phyloP scores from a whole-genome alignment of 257 asterid species.

The Solanum etuberosum region DNA sequence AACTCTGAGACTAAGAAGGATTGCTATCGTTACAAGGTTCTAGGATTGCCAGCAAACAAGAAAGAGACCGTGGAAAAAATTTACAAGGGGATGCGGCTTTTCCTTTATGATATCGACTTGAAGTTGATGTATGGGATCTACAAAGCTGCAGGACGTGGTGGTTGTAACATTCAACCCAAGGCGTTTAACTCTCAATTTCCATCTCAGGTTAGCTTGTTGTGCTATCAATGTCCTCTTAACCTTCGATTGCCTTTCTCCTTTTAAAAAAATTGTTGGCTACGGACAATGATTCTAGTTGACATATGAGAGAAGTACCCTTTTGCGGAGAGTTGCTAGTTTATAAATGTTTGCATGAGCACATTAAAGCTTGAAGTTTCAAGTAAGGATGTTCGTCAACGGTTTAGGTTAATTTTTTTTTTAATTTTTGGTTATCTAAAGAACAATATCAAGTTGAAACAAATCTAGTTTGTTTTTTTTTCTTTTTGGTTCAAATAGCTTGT shows the following conservation, averaged over 20 bases:
- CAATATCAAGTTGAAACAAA: background rate
- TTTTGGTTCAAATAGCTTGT: background rate
- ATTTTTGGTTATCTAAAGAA: background rate
- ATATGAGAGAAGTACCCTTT: background rate
- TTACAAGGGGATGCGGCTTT: conserved; percentile 82
- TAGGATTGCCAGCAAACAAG: conserved; percentile 90
- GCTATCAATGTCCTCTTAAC: background rate
- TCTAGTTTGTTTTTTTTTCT: background rate
- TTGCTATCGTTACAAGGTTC: conserved; percentile 61
- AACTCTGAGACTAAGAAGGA: conserved; percentile 76
- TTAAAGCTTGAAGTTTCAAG: background rate
- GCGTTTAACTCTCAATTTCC: conserved; percentile 92
- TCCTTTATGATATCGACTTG: conserved; percentile 60
- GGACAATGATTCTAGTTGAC: background rate
- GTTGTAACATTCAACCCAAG: conserved; percentile 70
- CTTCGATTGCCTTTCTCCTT: background rate
- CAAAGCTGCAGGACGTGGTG: conserved; percentile 81
- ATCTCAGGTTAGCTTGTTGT: conserved; percentile 58
- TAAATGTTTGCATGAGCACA: background rate
- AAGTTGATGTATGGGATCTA: conserved; percentile 84
- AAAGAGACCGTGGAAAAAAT: conserved; percentile 55
- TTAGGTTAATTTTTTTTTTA: background rate
- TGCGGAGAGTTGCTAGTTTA: background rate
- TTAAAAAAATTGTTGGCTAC: background rate
- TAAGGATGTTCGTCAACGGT: background rate